Conservation (phyloP, 1,139 yeast species). For the Yamadazyma sp. region DNA sequence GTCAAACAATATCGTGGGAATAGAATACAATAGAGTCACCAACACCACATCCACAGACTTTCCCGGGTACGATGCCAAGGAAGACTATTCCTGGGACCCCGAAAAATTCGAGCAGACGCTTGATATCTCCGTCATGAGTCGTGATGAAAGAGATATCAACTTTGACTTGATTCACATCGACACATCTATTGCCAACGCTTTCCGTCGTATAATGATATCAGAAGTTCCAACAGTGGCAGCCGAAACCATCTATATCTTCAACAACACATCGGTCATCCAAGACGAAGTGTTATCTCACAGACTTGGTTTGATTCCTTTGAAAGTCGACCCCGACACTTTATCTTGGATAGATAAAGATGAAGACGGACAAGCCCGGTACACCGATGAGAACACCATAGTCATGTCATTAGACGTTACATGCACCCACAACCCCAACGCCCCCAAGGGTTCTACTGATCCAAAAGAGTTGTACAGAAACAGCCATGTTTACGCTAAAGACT, state of each 20-base stretch:
- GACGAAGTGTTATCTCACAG: conserved; percentile 96
- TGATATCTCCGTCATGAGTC: conserved; percentile 64
- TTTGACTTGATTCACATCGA: conserved; percentile 86
- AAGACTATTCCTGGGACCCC: conserved; percentile 78
- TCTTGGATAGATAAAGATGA: conserved; percentile 70
- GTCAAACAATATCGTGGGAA: conserved; percentile 65
- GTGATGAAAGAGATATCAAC: conserved; percentile 72
- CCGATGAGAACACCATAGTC: conserved; percentile 87
- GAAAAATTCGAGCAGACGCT: conserved; percentile 74
- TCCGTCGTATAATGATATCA: conserved; percentile 93
- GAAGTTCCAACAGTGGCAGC: conserved; percentile 97
- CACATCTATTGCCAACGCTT: conserved; percentile 92
- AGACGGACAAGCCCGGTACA: conserved; percentile 68
- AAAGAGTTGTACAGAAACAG: conserved; percentile 79
- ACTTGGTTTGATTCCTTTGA: conserved; percentile 87
- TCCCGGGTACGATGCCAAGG: conserved; percentile 72
- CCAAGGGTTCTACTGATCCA: conserved; percentile 78
- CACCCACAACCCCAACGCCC: conserved; percentile 81
- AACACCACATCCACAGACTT: conserved; percentile 85
- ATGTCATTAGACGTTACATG: conserved; percentile 80
- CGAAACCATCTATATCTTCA: conserved; percentile 84
- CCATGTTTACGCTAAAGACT: conserved; percentile 83
- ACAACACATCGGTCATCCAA: conserved; percentile 94
- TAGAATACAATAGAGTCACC: conserved; percentile 89
- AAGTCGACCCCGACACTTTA: conserved; percentile 85